A percentile compares a stretch with the other conserved stretches of the same genome.
Evolutionary conservation across 257 asterid genomes (phyloP).

Genomic region (Solanum bulbocastanum): DNA sequence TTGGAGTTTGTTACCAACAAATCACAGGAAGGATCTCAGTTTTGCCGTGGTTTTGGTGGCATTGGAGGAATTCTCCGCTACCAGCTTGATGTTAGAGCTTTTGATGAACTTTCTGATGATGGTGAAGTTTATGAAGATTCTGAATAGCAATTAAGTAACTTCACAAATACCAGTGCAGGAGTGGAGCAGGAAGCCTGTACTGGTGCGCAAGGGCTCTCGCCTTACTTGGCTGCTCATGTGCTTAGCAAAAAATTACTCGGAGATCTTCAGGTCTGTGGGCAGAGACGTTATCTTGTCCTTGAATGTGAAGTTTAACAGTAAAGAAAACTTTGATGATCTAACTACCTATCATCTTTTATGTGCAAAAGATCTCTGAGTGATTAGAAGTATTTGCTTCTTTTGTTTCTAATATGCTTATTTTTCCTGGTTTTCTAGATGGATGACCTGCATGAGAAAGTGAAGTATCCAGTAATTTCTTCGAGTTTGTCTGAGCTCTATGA

Average conservation of each 20-base stretch:
- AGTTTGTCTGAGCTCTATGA: not conserved
- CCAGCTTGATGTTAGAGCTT: constrained; percentile 27
- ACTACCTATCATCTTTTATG: not conserved
- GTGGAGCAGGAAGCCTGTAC: constrained; percentile 29
- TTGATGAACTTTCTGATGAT: constrained; percentile 23
- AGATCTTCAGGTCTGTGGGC: not conserved
- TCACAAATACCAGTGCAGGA: constrained; percentile 20
- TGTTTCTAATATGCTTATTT: not conserved
- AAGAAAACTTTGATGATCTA: not conserved
- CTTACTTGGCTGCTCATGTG: not conserved
- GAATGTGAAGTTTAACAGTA: not conserved
- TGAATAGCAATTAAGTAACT: constrained; percentile 28
- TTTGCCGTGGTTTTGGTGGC: constrained; percentile 36
- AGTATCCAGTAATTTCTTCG: not conserved
- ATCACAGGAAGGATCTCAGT: constrained; percentile 33
- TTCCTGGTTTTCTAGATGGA: not conserved
- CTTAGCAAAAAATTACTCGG: not conserved
- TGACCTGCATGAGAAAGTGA: not conserved
- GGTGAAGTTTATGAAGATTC: constrained; percentile 23
- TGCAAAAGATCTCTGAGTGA: not conserved
- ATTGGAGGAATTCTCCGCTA: constrained; percentile 33
- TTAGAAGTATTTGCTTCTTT: not conserved
- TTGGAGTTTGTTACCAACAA: constrained; percentile 30
- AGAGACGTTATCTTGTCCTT: not conserved
- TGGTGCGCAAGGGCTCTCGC: constrained; percentile 21